These are phyloP conservation scores for Hyphodiscus sp. DNA, from an alignment of 2,329 filamentous ascomycete species.

Conservation along the genomic window DNA sequence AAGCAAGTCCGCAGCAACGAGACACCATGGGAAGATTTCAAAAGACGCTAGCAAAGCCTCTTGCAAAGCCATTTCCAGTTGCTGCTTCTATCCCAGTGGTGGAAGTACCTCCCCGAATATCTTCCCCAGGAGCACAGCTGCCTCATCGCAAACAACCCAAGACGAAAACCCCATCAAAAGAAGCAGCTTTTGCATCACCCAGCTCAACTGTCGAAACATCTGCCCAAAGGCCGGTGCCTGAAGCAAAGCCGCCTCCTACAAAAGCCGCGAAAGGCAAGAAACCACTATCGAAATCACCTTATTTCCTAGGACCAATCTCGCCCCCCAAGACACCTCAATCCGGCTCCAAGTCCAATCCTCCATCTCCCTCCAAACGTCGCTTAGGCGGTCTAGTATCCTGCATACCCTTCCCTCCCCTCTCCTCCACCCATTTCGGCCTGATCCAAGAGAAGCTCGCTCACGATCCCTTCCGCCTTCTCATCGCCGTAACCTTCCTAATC, in stretches of 20 bases:
- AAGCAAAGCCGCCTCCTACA: background rate
- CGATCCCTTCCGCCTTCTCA: slow-evolving; percentile 72
- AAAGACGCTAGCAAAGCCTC: background rate
- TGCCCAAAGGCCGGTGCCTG: too few species aligned
- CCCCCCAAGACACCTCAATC: slow-evolving; percentile 1
- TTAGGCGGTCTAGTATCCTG: slow-evolving; percentile 37
- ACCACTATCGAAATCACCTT: slow-evolving; percentile 27
- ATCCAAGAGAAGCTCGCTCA: slow-evolving; percentile 74
- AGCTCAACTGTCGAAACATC: too few species aligned
- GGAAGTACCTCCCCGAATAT: background rate
- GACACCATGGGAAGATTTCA: slow-evolving; percentile 10
- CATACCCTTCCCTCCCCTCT: slow-evolving; percentile 62
- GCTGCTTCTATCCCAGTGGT: background rate
- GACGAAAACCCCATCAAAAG: too few species aligned
- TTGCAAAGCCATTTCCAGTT: too few species aligned
- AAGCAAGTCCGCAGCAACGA: background rate
- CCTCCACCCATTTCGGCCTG: slow-evolving; percentile 61
- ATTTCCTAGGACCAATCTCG: slow-evolving; percentile 19
- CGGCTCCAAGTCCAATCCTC: background rate
- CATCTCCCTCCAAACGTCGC: slow-evolving; percentile 2
- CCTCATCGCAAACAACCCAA: too few species aligned
- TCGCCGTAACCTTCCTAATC: slow-evolving; percentile 81
- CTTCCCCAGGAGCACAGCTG: too few species aligned
- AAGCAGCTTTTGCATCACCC: too few species aligned
- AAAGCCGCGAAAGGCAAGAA: slow-evolving; percentile 15